Conservation (phyloP, 1,139 yeast genomes). For the Geotrichum citri-aurantii region DNA sequence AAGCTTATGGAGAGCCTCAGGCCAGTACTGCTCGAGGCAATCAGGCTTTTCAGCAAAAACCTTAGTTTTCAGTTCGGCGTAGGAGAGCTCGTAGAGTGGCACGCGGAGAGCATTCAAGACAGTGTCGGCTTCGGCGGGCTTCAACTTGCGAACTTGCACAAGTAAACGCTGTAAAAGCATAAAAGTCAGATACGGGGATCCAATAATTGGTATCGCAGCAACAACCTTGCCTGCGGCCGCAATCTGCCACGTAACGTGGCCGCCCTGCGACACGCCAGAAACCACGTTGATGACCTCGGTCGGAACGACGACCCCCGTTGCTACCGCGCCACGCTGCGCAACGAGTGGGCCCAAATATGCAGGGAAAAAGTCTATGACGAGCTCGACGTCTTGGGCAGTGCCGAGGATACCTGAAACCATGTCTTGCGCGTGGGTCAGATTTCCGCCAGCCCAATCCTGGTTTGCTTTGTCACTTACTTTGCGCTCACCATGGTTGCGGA, state of each 20-base stretch:
- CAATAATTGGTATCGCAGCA: constrained; percentile 18
- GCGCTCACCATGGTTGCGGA: constrained; percentile 57
- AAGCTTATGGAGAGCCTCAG: constrained; percentile 9
- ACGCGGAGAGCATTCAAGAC: not conserved
- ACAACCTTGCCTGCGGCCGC: constrained; percentile 12
- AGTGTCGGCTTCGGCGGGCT: constrained; percentile 8
- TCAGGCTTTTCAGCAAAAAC: not conserved
- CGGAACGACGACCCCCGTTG: not conserved
- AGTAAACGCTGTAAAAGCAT: constrained; percentile 17
- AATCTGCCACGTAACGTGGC: constrained; percentile 45
- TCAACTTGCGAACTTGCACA: constrained; percentile 9
- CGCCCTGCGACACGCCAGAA: constrained; percentile 58
- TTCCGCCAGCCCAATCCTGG: constrained; percentile 45
- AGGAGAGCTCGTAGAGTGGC: constrained; percentile 5
- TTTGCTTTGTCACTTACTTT: constrained; percentile 38
- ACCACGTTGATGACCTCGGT: constrained; percentile 37
- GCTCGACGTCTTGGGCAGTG: constrained; percentile 45
- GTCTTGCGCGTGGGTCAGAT: constrained; percentile 49
- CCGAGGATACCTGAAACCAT: constrained; percentile 51
- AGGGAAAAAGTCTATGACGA: constrained; percentile 48
- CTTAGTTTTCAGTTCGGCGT: not conserved
- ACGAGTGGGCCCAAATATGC: constrained; percentile 38
- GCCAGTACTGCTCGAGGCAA: constrained; percentile 7
- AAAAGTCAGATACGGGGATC: constrained; percentile 15
- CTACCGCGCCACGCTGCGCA: constrained; percentile 19